Conservation (phyloP, 345 rosid genomes). For the Passiflora organensis region DNA sequence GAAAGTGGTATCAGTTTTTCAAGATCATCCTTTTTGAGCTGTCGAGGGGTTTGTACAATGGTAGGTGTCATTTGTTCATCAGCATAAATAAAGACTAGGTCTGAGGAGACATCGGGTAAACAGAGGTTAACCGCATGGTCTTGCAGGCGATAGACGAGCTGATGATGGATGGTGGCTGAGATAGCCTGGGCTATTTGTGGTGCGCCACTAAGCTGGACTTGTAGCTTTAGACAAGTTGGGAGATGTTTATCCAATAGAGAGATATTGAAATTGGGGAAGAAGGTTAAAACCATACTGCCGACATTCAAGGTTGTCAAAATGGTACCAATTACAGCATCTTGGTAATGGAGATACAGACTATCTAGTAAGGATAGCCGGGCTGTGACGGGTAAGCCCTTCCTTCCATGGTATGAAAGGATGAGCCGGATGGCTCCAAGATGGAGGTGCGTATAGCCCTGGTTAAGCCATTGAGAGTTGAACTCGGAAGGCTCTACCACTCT, state of each 20-base stretch:
- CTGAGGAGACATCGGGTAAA: no score
- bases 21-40: no score
- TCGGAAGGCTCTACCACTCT: no score
- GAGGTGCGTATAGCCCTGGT: background rate
- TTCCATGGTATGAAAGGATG: background rate
- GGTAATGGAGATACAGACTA: background rate
- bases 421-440: background rate
- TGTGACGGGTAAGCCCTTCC: background rate
- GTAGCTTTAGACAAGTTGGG: background rate
- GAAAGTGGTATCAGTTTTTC: no score
- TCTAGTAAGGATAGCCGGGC: background rate
- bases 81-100: no score
- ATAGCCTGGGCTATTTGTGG: background rate
- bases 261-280: constrained; percentile 4
- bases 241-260: background rate
- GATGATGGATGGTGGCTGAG: background rate
- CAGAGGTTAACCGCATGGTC: no score
- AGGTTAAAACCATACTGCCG: background rate
- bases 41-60: no score
- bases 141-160: background rate
- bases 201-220: constrained; percentile 4
- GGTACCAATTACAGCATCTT: background rate
- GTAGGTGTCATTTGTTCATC: no score
- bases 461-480: no score
- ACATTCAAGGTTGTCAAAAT: background rate